phyloP scores from a whole-genome alignment of 768 basidiomycete species.

The Boletus eberwhitei region DNA sequence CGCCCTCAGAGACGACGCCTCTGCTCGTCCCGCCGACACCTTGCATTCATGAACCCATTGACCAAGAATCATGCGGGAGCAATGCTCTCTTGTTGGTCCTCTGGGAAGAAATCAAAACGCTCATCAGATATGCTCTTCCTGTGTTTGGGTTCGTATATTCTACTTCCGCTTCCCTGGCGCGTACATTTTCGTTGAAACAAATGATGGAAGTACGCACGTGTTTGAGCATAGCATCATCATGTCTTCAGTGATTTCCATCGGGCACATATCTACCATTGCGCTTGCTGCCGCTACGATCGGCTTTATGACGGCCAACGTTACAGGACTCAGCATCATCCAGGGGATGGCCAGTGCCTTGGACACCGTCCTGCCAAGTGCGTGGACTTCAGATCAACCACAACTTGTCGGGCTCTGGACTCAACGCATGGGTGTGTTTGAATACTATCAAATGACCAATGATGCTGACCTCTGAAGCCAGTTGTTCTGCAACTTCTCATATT shows the following conservation, averaged over 20 bases:
- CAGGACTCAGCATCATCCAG: conserved; percentile 62
- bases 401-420: conserved; percentile 90
- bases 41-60: conserved; percentile 37
- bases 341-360: conserved; percentile 86
- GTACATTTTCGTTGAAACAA: neutral
- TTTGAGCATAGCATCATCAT: conserved; percentile 87
- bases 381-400: conserved; percentile 83
- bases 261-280: conserved; percentile 86
- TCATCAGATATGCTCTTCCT: conserved; percentile 65
- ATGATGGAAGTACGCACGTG: conserved; percentile 52
- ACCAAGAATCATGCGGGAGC: conserved; percentile 32
- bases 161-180: neutral
- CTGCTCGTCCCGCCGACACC: conserved; percentile 52
- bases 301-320: conserved; percentile 69
- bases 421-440: conserved; percentile 61
- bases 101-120: conserved; percentile 32
- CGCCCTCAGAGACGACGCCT: conserved; percentile 51
- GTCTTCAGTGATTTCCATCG: conserved; percentile 84
- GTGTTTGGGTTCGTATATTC: conserved; percentile 60
- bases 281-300: conserved; percentile 80
- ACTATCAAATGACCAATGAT: neutral
- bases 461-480: conserved; percentile 1
- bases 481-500: conserved; percentile 31
- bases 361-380: conserved; percentile 90
- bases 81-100: conserved; percentile 3